A percentile compares a stretch with the other conserved stretches of the same genome.
phyloP scores from a whole-genome alignment of 495 filamentous ascomycete genomes.

The Lophiotrema nucula region DNA sequence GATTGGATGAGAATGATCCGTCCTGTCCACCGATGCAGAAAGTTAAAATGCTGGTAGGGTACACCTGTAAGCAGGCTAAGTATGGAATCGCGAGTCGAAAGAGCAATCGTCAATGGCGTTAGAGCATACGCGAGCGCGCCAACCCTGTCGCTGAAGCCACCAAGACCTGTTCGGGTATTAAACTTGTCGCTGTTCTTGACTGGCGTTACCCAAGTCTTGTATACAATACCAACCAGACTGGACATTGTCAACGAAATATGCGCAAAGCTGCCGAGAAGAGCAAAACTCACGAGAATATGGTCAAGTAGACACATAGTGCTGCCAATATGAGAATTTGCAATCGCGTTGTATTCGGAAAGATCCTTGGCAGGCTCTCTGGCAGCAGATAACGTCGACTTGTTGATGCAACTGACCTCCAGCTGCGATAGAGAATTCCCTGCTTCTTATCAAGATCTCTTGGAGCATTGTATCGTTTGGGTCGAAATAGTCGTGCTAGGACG shows the following conservation, averaged over 20 bases:
- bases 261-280: background rate
- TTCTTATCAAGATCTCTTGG: background rate
- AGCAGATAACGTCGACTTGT: slow-evolving; percentile 41
- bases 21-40: slow-evolving; percentile 66
- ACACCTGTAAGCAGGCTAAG: slow-evolving; percentile 62
- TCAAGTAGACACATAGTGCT: slow-evolving; percentile 52
- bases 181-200: slow-evolving; percentile 47
- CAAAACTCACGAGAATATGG: slow-evolving; percentile 53
- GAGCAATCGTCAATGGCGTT: slow-evolving; percentile 59
- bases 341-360: slow-evolving; percentile 46
- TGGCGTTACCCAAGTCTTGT: slow-evolving; percentile 60
- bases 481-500: slow-evolving; percentile 33
- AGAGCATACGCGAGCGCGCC: slow-evolving; percentile 66
- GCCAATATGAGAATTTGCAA: slow-evolving; percentile 53
- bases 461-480: background rate
- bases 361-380: slow-evolving; percentile 33
- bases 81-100: slow-evolving; percentile 59
- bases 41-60: slow-evolving; percentile 68
- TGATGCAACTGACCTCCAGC: slow-evolving; percentile 7
- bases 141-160: slow-evolving; percentile 61
- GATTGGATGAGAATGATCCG: slow-evolving; percentile 62
- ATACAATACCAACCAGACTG: slow-evolving; percentile 54
- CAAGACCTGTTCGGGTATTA: slow-evolving; percentile 59
- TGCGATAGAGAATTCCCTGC: slow-evolving; percentile 8
- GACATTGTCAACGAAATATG: background rate